Conservation (phyloP, 495 filamentous ascomycete genomes). For the Ramalina peruviana region DNA sequence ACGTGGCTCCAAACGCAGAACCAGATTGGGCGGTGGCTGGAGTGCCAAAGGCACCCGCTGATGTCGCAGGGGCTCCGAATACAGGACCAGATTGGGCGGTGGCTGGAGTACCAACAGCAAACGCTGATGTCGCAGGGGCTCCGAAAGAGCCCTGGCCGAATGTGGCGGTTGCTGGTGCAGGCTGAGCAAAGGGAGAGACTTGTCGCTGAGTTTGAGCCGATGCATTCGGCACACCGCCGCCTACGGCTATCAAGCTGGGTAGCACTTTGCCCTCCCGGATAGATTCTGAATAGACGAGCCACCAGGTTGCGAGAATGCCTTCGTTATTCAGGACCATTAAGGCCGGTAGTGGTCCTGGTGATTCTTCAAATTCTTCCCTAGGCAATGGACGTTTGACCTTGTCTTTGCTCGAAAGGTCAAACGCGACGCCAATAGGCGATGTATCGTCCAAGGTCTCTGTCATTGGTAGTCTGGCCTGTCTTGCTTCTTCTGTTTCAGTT, state of each 20-base stretch:
- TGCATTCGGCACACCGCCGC: slow-evolving; percentile 24
- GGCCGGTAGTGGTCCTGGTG: slow-evolving; percentile 71
- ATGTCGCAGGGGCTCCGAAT: slow-evolving; percentile 19
- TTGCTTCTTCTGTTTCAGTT: slow-evolving; percentile 59
- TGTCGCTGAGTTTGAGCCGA: slow-evolving; percentile 17
- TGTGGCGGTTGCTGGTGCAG: slow-evolving; percentile 15
- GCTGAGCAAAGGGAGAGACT: slow-evolving; percentile 17
- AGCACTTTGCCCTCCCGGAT: slow-evolving; percentile 61
- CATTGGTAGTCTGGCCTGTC: slow-evolving; percentile 60
- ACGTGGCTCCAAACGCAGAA: slow-evolving; percentile 23
- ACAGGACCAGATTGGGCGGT: slow-evolving; percentile 16
- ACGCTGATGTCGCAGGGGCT: slow-evolving; percentile 3
- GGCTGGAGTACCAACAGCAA: slow-evolving; percentile 4
- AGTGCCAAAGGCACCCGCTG: slow-evolving; percentile 5
- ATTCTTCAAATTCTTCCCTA: slow-evolving; percentile 60
- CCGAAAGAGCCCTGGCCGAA: slow-evolving; percentile 24
- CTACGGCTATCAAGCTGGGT: slow-evolving; percentile 44
- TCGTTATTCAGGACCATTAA: slow-evolving; percentile 81
- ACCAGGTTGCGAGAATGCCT: slow-evolving; percentile 75
- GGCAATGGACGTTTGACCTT: slow-evolving; percentile 66
- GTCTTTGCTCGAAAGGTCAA: slow-evolving; percentile 73
- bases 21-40: slow-evolving; percentile 1
- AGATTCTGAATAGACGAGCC: slow-evolving; percentile 78
- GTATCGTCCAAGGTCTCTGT: slow-evolving; percentile 50
- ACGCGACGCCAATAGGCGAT: slow-evolving; percentile 60